Evolutionary conservation across 192 early-diverging fungal genomes (phyloP), one percentile per base, ranked within the genome.

Genomic region (Rhizophagus sp.): DNA sequence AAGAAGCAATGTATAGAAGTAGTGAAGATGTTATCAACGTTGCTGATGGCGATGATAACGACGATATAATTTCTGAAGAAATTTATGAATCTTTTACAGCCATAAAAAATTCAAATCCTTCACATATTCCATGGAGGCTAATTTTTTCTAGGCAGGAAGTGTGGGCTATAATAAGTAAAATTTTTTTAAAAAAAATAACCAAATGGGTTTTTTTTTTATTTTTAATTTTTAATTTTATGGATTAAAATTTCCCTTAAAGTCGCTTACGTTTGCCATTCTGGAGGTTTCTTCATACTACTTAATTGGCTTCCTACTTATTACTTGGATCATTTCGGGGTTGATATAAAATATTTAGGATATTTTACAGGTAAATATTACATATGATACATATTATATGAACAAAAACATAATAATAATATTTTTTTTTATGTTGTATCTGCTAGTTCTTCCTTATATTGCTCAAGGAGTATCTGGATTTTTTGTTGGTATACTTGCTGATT

Each of bases 261-360:
- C 11, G 33, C 74, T 4, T 77, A 83, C 75, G 63, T 83, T 4
- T 85, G 81, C 33, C 78, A 80, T 39, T 79, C 82, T 8, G 63
- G 76, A 3, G 84, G 84, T 15, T 85, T 83, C 57, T 85, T 83
- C 73, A 66, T 85, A 12, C 76, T 83, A 62, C 80, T 82, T 47
- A 83, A 78, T 1, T 85, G 84, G 84, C 10, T 83, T 9, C 84
- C 84, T 25, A 83, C 84, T 11, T 85, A 83, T 49, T 85, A 81
- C 44, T 72, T 83, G 7, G 84, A 85, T 24, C 80, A 61, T n/a
- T 85, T 82, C 33, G 81, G 78, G 4, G 82, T 82, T 22, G 84
- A 85, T 64, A 77, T 83, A 0, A 81, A 82, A 44, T 82, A 82
- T 61, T 80, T 85, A 67, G 84, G 84, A 4, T 85, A 82, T 47